Conservation (phyloP, 345 rosid genomes). For the Erodium maritimum region DNA sequence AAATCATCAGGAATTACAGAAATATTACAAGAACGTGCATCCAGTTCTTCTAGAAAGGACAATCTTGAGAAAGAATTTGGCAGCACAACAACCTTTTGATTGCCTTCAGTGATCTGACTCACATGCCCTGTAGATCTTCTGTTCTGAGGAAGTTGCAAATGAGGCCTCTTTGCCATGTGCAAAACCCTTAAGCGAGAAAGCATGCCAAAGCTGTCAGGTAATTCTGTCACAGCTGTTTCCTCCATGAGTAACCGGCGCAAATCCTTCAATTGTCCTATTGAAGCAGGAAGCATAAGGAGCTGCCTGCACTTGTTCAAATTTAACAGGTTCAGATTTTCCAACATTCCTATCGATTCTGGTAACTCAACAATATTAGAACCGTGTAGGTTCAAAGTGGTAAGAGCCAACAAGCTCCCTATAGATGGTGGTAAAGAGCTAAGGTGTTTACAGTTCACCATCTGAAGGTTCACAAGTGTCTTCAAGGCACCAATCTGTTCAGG, state of each 20-base stretch:
- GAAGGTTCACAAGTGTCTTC: constrained; percentile 29
- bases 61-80: constrained; percentile 32
- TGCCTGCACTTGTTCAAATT: constrained; percentile 19
- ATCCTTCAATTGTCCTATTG: constrained; percentile 28
- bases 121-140: background rate
- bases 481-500: constrained; percentile 30
- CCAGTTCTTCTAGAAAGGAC: constrained; percentile 22
- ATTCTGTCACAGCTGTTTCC: constrained; percentile 26
- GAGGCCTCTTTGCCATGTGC: constrained; percentile 28
- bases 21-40: constrained; percentile 35
- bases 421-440: constrained; percentile 29
- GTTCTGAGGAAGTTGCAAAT: background rate
- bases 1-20: constrained; percentile 42
- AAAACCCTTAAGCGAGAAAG: constrained; percentile 26
- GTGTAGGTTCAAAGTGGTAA: constrained; percentile 18
- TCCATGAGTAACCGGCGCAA: constrained; percentile 26
- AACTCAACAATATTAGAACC: constrained; percentile 20
- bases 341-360: constrained; percentile 38
- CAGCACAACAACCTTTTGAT: constrained; percentile 1
- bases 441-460: constrained; percentile 11
- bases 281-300: constrained; percentile 33
- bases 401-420: constrained; percentile 23
- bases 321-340: constrained; percentile 30
- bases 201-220: constrained; percentile 35
- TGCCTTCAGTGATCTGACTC: background rate